These are phyloP conservation scores for Fusarium torulosum DNA, from an alignment of 2,329 filamentous ascomycete species.

Conservation along the genomic window DNA sequence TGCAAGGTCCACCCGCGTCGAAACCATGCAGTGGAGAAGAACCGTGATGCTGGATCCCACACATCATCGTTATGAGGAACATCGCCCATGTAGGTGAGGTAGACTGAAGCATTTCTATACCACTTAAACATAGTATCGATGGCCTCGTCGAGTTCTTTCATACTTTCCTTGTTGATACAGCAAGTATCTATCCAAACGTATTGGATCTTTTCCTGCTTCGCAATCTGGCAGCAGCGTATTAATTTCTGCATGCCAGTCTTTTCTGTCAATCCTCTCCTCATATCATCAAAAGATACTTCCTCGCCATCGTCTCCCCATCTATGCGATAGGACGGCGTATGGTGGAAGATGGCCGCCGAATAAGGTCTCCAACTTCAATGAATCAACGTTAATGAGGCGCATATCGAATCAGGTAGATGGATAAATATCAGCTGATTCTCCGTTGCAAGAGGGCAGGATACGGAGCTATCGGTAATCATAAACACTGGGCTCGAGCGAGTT, in stretches of 20 bases:
- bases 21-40: conserved; percentile 14
- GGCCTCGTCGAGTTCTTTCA: conserved; percentile 8
- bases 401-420: neutral
- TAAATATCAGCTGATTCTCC: too few species aligned
- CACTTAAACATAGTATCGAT: conserved; percentile 21
- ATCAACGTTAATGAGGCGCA: conserved; percentile 10
- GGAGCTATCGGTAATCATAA: too few species aligned
- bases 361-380: neutral
- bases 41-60: neutral
- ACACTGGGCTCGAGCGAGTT: too few species aligned
- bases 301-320: neutral
- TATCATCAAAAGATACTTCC: conserved; percentile 1
- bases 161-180: conserved; percentile 17
- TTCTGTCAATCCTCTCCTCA: fast-evolving
- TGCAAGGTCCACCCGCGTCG: conserved; percentile 16
- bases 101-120: neutral
- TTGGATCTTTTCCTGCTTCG: neutral
- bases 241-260: conserved; percentile 2
- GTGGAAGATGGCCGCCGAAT: neutral
- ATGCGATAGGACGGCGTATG: conserved; percentile 14
- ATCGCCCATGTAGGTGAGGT: conserved; percentile 7
- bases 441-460: too few species aligned
- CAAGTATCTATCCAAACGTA: conserved; percentile 20
- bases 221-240: neutral
- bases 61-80: neutral